phyloP scores from a whole-genome alignment of 768 basidiomycete genomes.

The Auriscalpium vulgare region DNA sequence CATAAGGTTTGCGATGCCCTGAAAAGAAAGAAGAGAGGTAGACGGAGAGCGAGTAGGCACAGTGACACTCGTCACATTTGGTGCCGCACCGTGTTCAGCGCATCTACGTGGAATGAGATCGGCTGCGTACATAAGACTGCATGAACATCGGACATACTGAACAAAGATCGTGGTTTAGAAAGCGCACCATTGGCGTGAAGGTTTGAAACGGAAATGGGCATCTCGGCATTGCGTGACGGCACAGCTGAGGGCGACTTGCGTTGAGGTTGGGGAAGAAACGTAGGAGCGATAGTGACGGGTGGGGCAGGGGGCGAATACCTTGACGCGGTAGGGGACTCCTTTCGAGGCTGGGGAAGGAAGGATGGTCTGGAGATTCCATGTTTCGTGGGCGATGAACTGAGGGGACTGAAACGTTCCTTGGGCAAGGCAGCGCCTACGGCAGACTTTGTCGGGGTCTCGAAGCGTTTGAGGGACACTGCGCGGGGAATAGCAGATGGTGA shows the following conservation, averaged over 20 bases:
- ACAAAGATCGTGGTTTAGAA: background rate
- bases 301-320: constrained; percentile 29
- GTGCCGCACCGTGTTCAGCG: background rate
- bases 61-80: background rate
- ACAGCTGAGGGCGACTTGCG: background rate
- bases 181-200: background rate
- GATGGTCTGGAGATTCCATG: constrained; percentile 40
- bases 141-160: constrained; percentile 1
- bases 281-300: constrained; percentile 21
- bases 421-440: background rate
- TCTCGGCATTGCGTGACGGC: background rate
- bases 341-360: constrained; percentile 54
- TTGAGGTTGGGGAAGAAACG: constrained; percentile 25
- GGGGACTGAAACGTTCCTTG: constrained; percentile 21
- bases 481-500: constrained; percentile 50
- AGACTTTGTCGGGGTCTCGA: constrained; percentile 20
- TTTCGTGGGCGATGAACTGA: constrained; percentile 39
- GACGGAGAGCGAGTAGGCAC: constrained; percentile 29
- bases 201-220: background rate
- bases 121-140: background rate
- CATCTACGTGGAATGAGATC: background rate
- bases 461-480: constrained; percentile 28
- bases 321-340: constrained; percentile 2
- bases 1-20: constrained; percentile 53
- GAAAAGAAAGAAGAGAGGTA: constrained; percentile 50